phyloP scores from a whole-genome alignment of 2,329 filamentous ascomycete species.

The Monilinia vaccinii-corymbosi region DNA sequence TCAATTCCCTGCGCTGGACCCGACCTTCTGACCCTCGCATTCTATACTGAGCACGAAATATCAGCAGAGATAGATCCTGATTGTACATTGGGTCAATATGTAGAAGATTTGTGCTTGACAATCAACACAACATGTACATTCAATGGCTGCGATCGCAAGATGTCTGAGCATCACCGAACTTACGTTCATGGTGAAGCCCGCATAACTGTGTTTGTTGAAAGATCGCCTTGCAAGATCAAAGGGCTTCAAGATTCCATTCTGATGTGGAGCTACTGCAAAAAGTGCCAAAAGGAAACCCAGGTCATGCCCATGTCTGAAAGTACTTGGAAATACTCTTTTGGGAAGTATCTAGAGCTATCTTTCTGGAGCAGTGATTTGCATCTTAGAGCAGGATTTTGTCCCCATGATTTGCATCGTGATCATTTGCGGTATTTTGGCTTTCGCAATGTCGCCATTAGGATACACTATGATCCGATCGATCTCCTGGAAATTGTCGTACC shows the following conservation, averaged over 20 bases:
- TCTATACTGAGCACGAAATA: slow-evolving; percentile 82
- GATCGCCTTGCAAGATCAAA: slow-evolving; percentile 55
- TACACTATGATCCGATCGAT: slow-evolving; percentile 89
- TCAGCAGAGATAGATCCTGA: slow-evolving; percentile 62
- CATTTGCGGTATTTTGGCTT: slow-evolving; percentile 90
- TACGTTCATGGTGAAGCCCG: slow-evolving; percentile 96
- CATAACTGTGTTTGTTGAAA: slow-evolving; percentile 83
- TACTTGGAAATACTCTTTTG: slow-evolving; percentile 97
- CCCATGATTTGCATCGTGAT: slow-evolving; percentile 86
- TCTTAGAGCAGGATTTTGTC: slow-evolving; percentile 64
- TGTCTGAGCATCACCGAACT: slow-evolving; percentile 89
- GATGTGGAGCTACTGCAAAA: slow-evolving; percentile 97
- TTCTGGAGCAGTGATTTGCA: slow-evolving; percentile 88
- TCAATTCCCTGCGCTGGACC: slow-evolving; percentile 91
- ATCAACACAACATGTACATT: slow-evolving; percentile 71
- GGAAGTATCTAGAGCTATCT: slow-evolving; percentile 93
- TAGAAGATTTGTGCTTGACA: slow-evolving; percentile 76
- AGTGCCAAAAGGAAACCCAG: slow-evolving; percentile 83
- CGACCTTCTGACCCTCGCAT: slow-evolving; percentile 79
- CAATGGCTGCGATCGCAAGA: slow-evolving; percentile 77
- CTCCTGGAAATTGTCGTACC: slow-evolving; percentile 93
- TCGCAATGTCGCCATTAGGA: slow-evolving; percentile 72
- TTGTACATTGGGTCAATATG: slow-evolving; percentile 88
- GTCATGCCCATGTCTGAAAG: slow-evolving; percentile 85
- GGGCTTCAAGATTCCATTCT: slow-evolving; percentile 67